Base-by-base conservation (phyloP, 768 basidiomycete species). In the Lactarius psammicola region DNA sequence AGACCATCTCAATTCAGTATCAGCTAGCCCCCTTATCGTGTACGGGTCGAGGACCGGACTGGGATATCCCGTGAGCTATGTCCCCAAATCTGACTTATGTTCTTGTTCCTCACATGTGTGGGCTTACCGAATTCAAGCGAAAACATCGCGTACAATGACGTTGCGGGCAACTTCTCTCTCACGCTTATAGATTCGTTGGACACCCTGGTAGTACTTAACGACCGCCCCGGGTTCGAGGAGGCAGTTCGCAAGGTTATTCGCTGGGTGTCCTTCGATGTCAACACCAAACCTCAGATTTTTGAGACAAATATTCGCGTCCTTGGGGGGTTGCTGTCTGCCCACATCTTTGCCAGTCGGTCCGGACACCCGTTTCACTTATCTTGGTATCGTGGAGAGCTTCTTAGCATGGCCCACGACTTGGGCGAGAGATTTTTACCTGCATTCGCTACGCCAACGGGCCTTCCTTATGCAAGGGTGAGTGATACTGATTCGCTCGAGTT, bases 201-300 rank as follows among this genome's bases (percentile, higher is more conserved):
- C 71, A 89, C 95, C 0, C 78, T 99, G 10, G 88, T 95, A n/a
- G 84, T 98, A n/a, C 81, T 95, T 38, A 82, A 86, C 69, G 92
- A 95, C 72, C 84, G 83, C 28, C 72, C 78, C 59, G 91, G 88
- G 7, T 98, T 97, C 72, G 89, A 92, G 71, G 79, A 79, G n/a
- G 95, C 93, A 3, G 88, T 98, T 59, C 85, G 84, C 65, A 85
- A 90, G 68, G 85, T 94, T 61, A 89, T 96, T 59, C 76, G 86
- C 60, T 87, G 85, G 82, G 91, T 97, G 44, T 88, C 88, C 0
- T 98, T 97, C 75, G 92, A 98, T 73, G 89, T 94, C 64, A 88
- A 98, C 76, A 94, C 93, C 49, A 93, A 87, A 75, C 94, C 97
- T n/a, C 96, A 99, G 81, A 90, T 98, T 4, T 99, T 99, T 72